Conservation (phyloP, 306 rosid genomes). For the Malus sieversii region DNA sequence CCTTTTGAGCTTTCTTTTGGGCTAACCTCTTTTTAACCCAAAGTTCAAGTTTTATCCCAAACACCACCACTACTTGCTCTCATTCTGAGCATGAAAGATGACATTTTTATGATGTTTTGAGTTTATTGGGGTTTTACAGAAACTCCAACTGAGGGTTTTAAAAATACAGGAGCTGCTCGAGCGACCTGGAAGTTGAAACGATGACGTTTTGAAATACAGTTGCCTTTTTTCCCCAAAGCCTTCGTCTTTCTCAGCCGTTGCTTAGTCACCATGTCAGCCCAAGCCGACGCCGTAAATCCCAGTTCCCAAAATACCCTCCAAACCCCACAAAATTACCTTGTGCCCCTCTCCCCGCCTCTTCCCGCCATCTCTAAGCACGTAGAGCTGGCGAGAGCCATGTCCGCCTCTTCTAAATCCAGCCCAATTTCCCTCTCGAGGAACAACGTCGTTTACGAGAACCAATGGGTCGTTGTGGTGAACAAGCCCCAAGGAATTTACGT, state of each 20-base stretch:
- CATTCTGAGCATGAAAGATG: slow-evolving; percentile 18
- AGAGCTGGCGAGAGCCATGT: slow-evolving; percentile 64
- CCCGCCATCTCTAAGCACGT: slow-evolving; percentile 63
- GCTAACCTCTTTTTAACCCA: no score
- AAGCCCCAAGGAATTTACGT: slow-evolving; percentile 77
- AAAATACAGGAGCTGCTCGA: neutral
- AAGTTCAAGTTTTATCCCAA: no score
- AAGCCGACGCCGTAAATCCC: slow-evolving; percentile 7
- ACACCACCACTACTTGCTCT: slow-evolving; percentile 14
- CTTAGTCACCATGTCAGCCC: slow-evolving; percentile 31
- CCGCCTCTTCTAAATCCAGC: slow-evolving; percentile 62
- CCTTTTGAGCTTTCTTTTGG: no score
- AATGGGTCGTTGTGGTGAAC: slow-evolving; percentile 63
- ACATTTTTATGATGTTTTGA: slow-evolving; percentile 19
- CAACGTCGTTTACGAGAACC: slow-evolving; percentile 55
- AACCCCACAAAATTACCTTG: slow-evolving; percentile 36
- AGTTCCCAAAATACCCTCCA: slow-evolving; percentile 28
- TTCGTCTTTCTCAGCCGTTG: neutral
- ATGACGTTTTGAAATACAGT: neutral
- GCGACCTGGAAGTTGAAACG: no score
- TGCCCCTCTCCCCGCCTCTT: slow-evolving; percentile 65
- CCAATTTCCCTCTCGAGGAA: slow-evolving; percentile 34
- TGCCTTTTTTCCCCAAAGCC: slow-evolving; percentile 3
- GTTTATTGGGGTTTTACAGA: slow-evolving; percentile 5
- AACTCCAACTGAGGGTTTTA: neutral